Conservation (phyloP, 495 filamentous ascomycete genomes). For the Penicillium turbatum region DNA sequence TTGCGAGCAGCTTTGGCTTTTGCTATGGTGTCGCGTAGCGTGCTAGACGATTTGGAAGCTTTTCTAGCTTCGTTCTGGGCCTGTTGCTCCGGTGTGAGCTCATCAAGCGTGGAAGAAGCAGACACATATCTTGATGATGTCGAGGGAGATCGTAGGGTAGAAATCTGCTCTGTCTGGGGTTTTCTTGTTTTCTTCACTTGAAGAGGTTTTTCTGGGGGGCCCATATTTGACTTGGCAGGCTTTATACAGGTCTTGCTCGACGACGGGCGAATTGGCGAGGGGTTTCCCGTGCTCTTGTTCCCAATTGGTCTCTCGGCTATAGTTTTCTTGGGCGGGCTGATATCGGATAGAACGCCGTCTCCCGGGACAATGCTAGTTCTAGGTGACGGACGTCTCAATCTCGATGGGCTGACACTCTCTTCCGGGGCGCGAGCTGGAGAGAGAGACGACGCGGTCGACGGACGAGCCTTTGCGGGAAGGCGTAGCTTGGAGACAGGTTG, state of each 20-base stretch:
- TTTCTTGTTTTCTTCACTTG: constrained; percentile 47
- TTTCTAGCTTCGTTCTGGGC: constrained; percentile 37
- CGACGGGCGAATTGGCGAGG: constrained; percentile 52
- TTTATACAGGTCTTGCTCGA: constrained; percentile 52
- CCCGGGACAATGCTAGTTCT: constrained; percentile 19
- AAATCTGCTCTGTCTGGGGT: constrained; percentile 24
- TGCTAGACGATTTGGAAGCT: constrained; percentile 66
- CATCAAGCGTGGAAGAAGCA: constrained; percentile 30
- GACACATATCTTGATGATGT: constrained; percentile 33
- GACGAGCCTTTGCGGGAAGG: constrained; percentile 31
- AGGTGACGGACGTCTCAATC: constrained; percentile 20
- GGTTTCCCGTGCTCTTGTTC: constrained; percentile 46
- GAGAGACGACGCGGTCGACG: constrained; percentile 18
- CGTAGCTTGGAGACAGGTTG: constrained; percentile 29
- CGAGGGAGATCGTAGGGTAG: constrained; percentile 29
- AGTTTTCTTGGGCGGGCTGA: constrained; percentile 15
- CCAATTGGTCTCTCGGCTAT: constrained; percentile 18
- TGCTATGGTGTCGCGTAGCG: constrained; percentile 85
- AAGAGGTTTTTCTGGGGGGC: constrained; percentile 45
- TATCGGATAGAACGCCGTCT: constrained; percentile 3
- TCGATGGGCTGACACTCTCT: constrained; percentile 27
- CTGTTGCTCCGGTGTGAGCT: constrained; percentile 28
- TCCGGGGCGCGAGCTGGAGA: constrained; percentile 12
- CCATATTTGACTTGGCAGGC: constrained; percentile 41
- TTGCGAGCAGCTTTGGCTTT: constrained; percentile 85